Evolutionary conservation across 495 filamentous ascomycete species (phyloP).

Genomic region (Bathelium albidoporum): DNA sequence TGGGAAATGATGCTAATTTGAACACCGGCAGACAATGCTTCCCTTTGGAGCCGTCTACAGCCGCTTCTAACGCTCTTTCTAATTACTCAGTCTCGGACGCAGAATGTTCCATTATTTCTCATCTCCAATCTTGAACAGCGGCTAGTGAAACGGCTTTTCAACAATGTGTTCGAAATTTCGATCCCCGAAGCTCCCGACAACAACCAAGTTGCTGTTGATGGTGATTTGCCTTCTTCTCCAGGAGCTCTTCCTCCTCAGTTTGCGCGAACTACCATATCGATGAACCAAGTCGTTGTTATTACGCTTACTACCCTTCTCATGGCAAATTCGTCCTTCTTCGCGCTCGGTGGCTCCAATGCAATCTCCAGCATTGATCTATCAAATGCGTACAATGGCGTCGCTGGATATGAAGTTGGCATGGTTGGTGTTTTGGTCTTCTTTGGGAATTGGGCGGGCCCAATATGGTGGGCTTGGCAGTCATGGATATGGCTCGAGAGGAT

Average conservation of each 20-base stretch:
- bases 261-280: background rate
- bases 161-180: background rate
- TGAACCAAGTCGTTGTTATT: slow-evolving; percentile 8
- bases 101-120: slow-evolving; percentile 76
- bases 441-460: slow-evolving; percentile 82
- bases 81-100: slow-evolving; percentile 72
- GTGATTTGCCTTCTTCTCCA: background rate
- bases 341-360: slow-evolving; percentile 82
- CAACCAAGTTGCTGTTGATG: background rate
- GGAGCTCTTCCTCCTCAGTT: background rate
- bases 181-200: background rate
- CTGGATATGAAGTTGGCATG: slow-evolving; percentile 46
- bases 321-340: slow-evolving; percentile 61
- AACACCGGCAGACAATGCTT: slow-evolving; percentile 3
- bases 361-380: slow-evolving; percentile 65
- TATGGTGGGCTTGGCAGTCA: slow-evolving; percentile 65
- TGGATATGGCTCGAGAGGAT: slow-evolving; percentile 37
- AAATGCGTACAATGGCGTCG: slow-evolving; percentile 37
- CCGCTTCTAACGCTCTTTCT: slow-evolving; percentile 67
- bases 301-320: slow-evolving; percentile 25
- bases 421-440: slow-evolving; percentile 72
- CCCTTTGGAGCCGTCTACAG: slow-evolving; percentile 40
- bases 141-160: slow-evolving; percentile 3
- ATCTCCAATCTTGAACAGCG: slow-evolving; percentile 47
- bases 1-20: background rate